These are phyloP conservation scores for Colletotrichum magnum DNA, from an alignment of 2,329 filamentous ascomycete species.

Conservation along the genomic window DNA sequence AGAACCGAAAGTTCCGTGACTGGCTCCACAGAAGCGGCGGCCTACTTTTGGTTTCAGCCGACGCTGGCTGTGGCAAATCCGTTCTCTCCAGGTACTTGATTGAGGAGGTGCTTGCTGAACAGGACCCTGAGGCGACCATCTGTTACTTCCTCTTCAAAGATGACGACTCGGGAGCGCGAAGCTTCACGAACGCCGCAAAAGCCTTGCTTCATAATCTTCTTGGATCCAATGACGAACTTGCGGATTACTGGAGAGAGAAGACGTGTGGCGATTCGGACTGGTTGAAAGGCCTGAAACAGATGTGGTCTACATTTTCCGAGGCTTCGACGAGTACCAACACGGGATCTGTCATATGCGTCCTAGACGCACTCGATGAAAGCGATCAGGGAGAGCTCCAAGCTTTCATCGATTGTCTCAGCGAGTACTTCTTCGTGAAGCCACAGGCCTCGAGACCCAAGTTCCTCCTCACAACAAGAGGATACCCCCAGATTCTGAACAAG, in stretches of 20 bases:
- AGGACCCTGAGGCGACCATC: background rate
- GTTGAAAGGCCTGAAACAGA: background rate
- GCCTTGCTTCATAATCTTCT: background rate
- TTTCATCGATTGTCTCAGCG: background rate
- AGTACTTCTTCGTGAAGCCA: fast-evolving
- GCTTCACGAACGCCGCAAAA: background rate
- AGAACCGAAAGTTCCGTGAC: background rate
- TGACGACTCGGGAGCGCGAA: background rate
- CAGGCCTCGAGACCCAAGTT: background rate
- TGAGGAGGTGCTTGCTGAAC: background rate
- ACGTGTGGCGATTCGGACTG: fast-evolving
- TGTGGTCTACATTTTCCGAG: background rate
- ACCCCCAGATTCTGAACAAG: background rate
- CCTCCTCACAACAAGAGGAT: background rate
- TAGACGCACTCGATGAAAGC: background rate
- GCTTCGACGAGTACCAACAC: background rate
- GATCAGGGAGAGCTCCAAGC: background rate
- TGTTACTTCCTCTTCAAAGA: constrained; percentile 16
- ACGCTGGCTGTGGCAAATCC: constrained; percentile 17
- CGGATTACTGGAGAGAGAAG: background rate
- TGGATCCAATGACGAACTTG: background rate
- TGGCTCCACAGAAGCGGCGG: background rate
- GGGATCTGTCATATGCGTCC: background rate
- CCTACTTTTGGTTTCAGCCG: background rate
- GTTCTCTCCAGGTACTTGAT: background rate